Evolutionary conservation across 768 basidiomycete genomes (phyloP).

Genomic region (Xerocomellus amylosporus): DNA sequence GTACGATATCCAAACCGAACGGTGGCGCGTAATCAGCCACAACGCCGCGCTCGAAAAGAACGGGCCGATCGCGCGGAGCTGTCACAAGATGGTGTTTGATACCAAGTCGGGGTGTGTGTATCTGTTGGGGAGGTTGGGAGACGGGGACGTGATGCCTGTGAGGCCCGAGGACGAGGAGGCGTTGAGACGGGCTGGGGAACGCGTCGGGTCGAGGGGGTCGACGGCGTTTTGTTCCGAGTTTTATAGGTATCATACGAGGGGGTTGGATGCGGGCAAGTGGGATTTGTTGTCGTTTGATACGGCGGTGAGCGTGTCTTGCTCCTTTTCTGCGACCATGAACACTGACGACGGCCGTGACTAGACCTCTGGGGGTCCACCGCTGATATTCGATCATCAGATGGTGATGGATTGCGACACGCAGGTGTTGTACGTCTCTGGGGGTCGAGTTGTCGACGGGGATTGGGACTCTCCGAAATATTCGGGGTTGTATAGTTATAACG

Average conservation of each 20-base stretch:
- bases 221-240: conserved; percentile 61
- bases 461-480: conserved; percentile 61
- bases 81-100: conserved; percentile 83
- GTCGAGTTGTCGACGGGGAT: conserved; percentile 66
- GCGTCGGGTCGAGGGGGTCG: conserved; percentile 8
- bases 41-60: conserved; percentile 54
- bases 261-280: conserved; percentile 61
- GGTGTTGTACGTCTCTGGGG: conserved; percentile 74
- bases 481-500: conserved; percentile 70
- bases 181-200: conserved; percentile 22
- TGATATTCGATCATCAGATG: conserved; percentile 82
- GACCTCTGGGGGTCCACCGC: conserved; percentile 65
- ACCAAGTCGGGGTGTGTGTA: conserved; percentile 67
- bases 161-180: conserved; percentile 25
- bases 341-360: conserved; percentile 22
- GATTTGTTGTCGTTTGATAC: conserved; percentile 67
- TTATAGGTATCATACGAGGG: conserved; percentile 54
- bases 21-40: conserved; percentile 60
- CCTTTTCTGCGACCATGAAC: no score
- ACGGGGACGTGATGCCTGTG: conserved; percentile 43
- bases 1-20: conserved; percentile 56
- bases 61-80: conserved; percentile 69
- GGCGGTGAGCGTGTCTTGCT: conserved; percentile 41
- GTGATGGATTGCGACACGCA: conserved; percentile 69
- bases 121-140: conserved; percentile 65